These are phyloP conservation scores for Neofusicoccum cordaticola DNA, from an alignment of 2,329 filamentous ascomycete genomes.

Conservation along the genomic window DNA sequence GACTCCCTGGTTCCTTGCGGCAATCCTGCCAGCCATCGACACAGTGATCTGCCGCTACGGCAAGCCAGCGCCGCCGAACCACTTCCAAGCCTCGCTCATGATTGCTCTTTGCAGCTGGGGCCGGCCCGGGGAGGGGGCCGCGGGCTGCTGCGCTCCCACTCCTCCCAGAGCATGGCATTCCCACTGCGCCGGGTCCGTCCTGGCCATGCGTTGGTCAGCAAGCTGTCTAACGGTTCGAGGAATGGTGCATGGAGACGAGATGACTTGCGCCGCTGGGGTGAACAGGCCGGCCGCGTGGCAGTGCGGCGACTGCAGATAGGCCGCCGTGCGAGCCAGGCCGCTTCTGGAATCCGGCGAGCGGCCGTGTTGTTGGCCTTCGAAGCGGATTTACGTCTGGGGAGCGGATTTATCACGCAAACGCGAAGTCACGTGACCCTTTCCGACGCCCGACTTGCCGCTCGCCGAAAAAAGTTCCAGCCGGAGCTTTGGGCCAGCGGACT, in stretches of 20 bases:
- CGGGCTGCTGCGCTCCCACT: conserved; percentile 3
- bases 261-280: background rate
- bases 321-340: background rate
- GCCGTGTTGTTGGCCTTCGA: conserved; percentile 1
- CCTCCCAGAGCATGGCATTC: background rate
- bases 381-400: conserved; percentile 3
- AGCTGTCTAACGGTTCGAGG: conserved; percentile 9
- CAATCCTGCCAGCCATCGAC: conserved; percentile 9
- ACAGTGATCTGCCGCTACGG: conserved; percentile 14
- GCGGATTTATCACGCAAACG: background rate
- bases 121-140: background rate
- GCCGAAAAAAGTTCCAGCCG: background rate
- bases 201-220: conserved; percentile 1
- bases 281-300: background rate
- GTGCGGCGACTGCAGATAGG: conserved; percentile 2
- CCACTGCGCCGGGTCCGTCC: background rate
- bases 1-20: conserved; percentile 10
- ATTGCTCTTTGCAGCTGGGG: conserved; percentile 7
- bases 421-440: background rate
- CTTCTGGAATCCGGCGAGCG: background rate
- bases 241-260: conserved; percentile 6
- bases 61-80: conserved; percentile 14
- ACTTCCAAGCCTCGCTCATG: conserved; percentile 9
- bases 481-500: too few relatives aligned
- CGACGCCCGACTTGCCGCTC: background rate